A percentile compares a stretch with the other conserved stretches of the same genome.
phyloP scores from a whole-genome alignment of 371 early-diverging fungal species.

The Neoconidiobolus thromboides region DNA sequence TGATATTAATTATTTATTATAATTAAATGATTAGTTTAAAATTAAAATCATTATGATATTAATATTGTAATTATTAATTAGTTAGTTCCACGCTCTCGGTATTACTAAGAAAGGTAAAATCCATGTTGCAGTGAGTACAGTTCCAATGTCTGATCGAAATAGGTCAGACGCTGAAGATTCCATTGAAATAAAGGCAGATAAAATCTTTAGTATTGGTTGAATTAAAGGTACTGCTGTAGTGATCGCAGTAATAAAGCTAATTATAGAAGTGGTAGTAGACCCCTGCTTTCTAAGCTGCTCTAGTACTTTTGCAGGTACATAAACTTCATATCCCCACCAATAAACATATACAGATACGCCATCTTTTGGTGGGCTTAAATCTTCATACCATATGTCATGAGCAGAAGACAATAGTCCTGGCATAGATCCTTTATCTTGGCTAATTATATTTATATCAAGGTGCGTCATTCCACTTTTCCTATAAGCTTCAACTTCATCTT shows the following conservation, averaged over 20 bases:
- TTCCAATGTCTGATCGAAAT: neutral
- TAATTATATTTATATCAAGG: neutral
- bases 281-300: neutral
- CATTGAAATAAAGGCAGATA: conserved; percentile 5
- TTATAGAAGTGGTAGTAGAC: neutral
- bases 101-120: conserved; percentile 1
- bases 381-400: conserved; percentile 5
- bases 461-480: neutral
- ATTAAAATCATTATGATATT: no score
- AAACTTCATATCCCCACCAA: conserved; percentile 7
- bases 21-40: no score
- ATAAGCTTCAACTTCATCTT: conserved; percentile 1
- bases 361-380: neutral
- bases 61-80: neutral
- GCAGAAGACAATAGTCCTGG: neutral
- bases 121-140: conserved; percentile 3
- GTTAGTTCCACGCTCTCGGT: conserved; percentile 2
- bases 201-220: neutral
- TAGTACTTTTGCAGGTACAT: neutral
- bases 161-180: conserved; percentile 5
- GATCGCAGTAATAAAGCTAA: neutral
- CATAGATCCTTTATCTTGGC: no score
- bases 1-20: no score
- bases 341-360: conserved; percentile 5
- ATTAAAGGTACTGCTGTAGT: neutral